Evolutionary conservation across 768 basidiomycete species (phyloP).

Genomic region (Hemileccinum rubropunctum): DNA sequence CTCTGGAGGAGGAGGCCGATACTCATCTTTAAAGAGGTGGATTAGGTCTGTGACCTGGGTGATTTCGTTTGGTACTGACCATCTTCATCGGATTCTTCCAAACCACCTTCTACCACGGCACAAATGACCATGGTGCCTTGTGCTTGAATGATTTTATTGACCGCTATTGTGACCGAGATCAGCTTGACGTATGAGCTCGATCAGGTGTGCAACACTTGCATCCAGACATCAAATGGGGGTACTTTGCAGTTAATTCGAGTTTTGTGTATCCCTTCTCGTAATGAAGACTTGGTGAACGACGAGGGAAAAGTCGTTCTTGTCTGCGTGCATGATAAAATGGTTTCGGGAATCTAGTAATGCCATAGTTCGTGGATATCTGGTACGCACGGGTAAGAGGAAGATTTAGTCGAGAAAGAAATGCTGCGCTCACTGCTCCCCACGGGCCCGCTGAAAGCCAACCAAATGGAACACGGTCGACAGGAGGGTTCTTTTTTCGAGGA

Average conservation of each 20-base stretch:
- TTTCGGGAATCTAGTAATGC: constrained; percentile 21
- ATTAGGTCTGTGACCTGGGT: constrained; percentile 14
- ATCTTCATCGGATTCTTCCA: constrained; percentile 32
- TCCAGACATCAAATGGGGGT: constrained; percentile 48
- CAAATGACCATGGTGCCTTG: constrained; percentile 41
- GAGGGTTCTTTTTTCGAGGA: constrained; percentile 15
- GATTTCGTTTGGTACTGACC: constrained; percentile 15
- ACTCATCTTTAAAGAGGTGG: constrained; percentile 1
- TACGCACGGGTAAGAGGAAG: background rate
- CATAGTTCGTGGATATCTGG: constrained; percentile 14
- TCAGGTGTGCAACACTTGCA: constrained; percentile 16
- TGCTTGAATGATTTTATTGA: constrained; percentile 51
- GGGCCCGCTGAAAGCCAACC: constrained; percentile 13
- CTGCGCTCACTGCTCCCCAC: constrained; percentile 23
- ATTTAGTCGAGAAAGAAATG: background rate
- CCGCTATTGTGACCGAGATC: constrained; percentile 34
- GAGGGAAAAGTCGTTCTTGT: constrained; percentile 17
- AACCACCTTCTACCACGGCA: constrained; percentile 47
- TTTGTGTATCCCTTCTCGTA: constrained; percentile 25
- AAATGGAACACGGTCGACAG: constrained; percentile 21
- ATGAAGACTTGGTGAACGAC: constrained; percentile 24
- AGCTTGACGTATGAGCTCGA: background rate
- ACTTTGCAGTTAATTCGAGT: constrained; percentile 26
- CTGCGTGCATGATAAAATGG: constrained; percentile 21
- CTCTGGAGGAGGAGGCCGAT: constrained; percentile 36